phyloP scores from a whole-genome alignment of 1,139 yeast genomes.

The Protomyces macrosporus region DNA sequence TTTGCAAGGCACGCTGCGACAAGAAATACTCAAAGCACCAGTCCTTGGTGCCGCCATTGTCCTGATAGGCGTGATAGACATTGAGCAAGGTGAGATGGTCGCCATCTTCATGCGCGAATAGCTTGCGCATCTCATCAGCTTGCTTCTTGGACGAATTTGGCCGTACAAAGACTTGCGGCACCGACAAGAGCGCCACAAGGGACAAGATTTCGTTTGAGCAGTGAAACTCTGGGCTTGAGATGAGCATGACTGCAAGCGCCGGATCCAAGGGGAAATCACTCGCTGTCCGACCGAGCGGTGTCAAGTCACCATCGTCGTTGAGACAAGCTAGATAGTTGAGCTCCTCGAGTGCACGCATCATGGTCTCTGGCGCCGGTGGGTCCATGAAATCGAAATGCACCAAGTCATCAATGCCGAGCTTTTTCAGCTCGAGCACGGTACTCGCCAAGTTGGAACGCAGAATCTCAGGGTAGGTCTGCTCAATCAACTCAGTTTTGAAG shows the following conservation, averaged over 20 bases:
- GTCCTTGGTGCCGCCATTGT: constrained; percentile 51
- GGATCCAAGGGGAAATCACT: constrained; percentile 96
- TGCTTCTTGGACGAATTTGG: constrained; percentile 83
- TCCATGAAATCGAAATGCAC: constrained; percentile 99
- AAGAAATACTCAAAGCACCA: constrained; percentile 94
- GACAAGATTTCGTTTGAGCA: constrained; percentile 88
- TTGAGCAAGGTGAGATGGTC: constrained; percentile 88
- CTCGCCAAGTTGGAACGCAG: constrained; percentile 83
- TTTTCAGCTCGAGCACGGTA: constrained; percentile 86
- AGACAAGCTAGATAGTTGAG: constrained; percentile 82
- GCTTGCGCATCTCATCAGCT: constrained; percentile 85
- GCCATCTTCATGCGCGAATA: constrained; percentile 90
- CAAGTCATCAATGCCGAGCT: constrained; percentile 88
- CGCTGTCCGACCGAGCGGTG: constrained; percentile 81
- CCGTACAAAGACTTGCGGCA: constrained; percentile 89
- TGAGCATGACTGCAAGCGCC: constrained; percentile 85
- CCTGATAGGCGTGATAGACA: constrained; percentile 77
- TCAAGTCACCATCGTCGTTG: constrained; percentile 85
- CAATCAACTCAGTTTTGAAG: constrained; percentile 84
- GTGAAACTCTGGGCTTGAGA: constrained; percentile 74
- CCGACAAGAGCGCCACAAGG: constrained; percentile 83
- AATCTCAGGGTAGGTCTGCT: constrained; percentile 94
- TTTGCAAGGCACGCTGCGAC: constrained; percentile 71
- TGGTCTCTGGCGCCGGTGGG: constrained; percentile 99
- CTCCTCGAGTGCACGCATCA: constrained; percentile 98